Evolutionary conservation across 2,329 filamentous ascomycete species (phyloP).

Genomic region (Pseudogymnoascus sp.): DNA sequence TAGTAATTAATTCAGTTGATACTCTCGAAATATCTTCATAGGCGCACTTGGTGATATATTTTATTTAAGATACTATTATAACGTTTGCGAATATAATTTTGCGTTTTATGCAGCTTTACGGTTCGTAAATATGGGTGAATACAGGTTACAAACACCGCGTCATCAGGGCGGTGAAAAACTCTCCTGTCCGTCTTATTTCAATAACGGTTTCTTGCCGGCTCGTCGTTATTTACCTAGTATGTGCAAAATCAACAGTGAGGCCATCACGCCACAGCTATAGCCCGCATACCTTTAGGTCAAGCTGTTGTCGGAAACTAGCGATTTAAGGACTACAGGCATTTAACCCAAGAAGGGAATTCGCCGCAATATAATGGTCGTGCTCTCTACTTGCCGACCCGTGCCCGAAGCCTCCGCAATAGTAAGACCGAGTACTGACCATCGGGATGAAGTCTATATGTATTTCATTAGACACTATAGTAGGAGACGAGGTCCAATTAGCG

Average conservation of each 20-base stretch:
- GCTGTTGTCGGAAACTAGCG: not conserved
- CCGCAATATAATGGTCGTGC: not conserved
- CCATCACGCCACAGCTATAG: not conserved
- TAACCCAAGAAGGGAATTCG: conserved; percentile 1
- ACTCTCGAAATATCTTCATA: not conserved
- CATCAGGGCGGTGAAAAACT: not conserved
- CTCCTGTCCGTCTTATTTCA: not conserved
- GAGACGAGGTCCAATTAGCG: not conserved
- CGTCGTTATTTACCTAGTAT: not conserved
- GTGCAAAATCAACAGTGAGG: not conserved
- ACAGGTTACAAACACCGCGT: not conserved
- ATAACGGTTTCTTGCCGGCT: not conserved
- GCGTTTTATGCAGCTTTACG: not conserved
- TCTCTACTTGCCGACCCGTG: not conserved
- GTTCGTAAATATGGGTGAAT: not conserved
- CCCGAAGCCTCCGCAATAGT: not conserved
- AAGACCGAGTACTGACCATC: not conserved
- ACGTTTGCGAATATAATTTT: not conserved
- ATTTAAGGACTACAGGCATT: not conserved
- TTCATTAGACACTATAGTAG: not conserved
- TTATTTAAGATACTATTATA: not conserved
- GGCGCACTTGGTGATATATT: not conserved
- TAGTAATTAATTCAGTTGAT: not conserved
- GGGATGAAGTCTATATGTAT: not conserved
- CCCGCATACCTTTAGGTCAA: not conserved